Evolutionary conservation across 208 protist species (phyloP).

Genomic region (Crithidia sp.): DNA sequence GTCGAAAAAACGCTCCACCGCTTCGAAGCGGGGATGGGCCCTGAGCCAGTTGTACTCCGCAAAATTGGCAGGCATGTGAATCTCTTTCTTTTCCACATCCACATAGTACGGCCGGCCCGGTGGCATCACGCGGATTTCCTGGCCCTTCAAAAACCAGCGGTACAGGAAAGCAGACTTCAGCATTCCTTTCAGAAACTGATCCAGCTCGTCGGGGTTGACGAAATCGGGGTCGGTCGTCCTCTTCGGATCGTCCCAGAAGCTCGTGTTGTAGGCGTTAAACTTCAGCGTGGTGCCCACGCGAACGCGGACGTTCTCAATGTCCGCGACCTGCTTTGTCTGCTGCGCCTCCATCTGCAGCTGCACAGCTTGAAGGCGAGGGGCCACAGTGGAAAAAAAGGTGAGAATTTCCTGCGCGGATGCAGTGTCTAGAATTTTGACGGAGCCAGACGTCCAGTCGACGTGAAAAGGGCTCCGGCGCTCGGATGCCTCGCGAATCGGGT

Average conservation of each 20-base stretch:
- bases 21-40: conserved; percentile 67
- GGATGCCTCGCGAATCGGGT: conserved; percentile 28
- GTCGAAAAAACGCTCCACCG: conserved; percentile 60
- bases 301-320: conserved; percentile 79
- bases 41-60: conserved; percentile 82
- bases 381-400: conserved; percentile 84
- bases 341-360: conserved; percentile 91
- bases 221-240: conserved; percentile 61
- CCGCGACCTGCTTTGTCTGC: conserved; percentile 59
- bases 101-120: conserved; percentile 74
- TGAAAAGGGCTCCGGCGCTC: conserved; percentile 65
- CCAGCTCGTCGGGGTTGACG: conserved; percentile 78
- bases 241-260: conserved; percentile 85
- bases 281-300: conserved; percentile 76
- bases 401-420: conserved; percentile 88
- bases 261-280: conserved; percentile 82
- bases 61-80: conserved; percentile 90
- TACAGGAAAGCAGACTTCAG: conserved; percentile 80
- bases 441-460: conserved; percentile 87
- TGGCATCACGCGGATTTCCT: conserved; percentile 74
- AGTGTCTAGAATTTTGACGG: conserved; percentile 88
- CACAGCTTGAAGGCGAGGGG: conserved; percentile 86
- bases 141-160: conserved; percentile 83
- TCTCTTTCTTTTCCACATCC: conserved; percentile 74
- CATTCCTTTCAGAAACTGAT: conserved; percentile 69